Evolutionary conservation across 75 land plant species (phyloP).

Genomic region (Azolla pinnata): DNA sequence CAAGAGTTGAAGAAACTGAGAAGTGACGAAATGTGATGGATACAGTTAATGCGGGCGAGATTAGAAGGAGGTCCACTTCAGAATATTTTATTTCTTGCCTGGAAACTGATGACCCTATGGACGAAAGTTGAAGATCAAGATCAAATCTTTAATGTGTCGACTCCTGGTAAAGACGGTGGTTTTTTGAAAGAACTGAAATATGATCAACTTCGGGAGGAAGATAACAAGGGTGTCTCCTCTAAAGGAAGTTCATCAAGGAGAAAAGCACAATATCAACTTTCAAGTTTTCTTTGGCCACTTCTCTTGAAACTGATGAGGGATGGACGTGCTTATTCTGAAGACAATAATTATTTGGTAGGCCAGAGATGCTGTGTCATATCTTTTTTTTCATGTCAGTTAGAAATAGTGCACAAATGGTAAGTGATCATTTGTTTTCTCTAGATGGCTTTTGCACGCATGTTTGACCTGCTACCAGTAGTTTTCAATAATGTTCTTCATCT

Average conservation of each 20-base stretch:
- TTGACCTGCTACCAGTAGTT: conserved; percentile 63
- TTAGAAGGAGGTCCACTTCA: no score
- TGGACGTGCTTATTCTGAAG: conserved; percentile 3
- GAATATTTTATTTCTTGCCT: conserved; percentile 20
- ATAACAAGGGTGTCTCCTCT: not conserved
- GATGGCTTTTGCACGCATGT: conserved; percentile 67
- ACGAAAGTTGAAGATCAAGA: conserved; percentile 4
- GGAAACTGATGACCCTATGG: conserved; percentile 16
- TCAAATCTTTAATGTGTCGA: not conserved
- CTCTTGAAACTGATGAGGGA: conserved; percentile 13
- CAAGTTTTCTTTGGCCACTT: conserved; percentile 20
- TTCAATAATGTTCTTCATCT: conserved; percentile 32
- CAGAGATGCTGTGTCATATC: no score
- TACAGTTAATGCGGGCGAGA: no score
- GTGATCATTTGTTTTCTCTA: conserved; percentile 27
- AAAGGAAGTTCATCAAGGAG: not conserved
- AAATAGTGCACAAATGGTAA: no score
- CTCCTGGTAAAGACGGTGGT: conserved; percentile 10
- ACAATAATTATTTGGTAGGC: conserved; percentile 5
- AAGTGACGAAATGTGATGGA: no score
- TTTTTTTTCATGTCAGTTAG: no score
- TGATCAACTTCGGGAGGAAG: not conserved
- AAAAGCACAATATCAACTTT: conserved; percentile 9
- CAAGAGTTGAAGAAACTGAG: no score
- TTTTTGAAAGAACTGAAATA: conserved; percentile 13